Conservation (phyloP, 768 basidiomycete genomes). For the Pholiota molesta region DNA sequence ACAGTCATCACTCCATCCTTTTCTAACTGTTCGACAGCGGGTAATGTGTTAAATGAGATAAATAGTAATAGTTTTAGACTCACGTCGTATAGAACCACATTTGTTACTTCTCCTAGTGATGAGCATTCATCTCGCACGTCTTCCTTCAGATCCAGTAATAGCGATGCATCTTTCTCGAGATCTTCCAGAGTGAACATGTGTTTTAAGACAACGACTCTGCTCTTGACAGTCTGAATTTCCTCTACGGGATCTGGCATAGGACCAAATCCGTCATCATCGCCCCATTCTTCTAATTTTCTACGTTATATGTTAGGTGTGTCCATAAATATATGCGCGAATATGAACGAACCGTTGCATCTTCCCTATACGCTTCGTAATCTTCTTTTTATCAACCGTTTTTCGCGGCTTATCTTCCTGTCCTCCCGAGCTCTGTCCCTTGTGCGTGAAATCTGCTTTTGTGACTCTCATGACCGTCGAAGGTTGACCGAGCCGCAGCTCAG, state of each 20-base stretch:
- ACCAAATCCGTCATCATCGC: conserved; percentile 91
- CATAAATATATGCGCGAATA: not conserved
- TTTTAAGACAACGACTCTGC: conserved; percentile 89
- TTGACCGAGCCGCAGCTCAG: conserved; percentile 85
- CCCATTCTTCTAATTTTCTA: conserved; percentile 94
- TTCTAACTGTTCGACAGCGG: conserved; percentile 65
- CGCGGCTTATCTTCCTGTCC: conserved; percentile 50
- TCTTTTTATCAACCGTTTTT: conserved; percentile 78
- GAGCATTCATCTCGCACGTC: conserved; percentile 95
- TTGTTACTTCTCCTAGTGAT: conserved; percentile 91
- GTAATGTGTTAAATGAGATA: not conserved
- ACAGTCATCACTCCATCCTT: conserved; percentile 94
- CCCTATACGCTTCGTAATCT: conserved; percentile 69
- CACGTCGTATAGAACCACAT: conserved; percentile 94
- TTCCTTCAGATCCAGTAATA: conserved; percentile 92
- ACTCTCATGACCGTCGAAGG: conserved; percentile 74
- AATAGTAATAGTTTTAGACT: conserved; percentile 31
- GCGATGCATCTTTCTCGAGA: conserved; percentile 80
- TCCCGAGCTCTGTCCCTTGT: conserved; percentile 55
- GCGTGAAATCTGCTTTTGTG: conserved; percentile 74
- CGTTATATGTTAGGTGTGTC: not conserved
- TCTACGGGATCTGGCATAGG: conserved; percentile 65
- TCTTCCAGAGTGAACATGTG: conserved; percentile 93
- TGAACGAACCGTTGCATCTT: conserved; percentile 81
- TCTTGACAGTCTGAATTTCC: conserved; percentile 47